Percentiles rank a stretch among this genome's conserved stretches.
Conservation (phyloP, 2,329 filamentous ascomycete species). For the Celoporthe dispersa region DNA sequence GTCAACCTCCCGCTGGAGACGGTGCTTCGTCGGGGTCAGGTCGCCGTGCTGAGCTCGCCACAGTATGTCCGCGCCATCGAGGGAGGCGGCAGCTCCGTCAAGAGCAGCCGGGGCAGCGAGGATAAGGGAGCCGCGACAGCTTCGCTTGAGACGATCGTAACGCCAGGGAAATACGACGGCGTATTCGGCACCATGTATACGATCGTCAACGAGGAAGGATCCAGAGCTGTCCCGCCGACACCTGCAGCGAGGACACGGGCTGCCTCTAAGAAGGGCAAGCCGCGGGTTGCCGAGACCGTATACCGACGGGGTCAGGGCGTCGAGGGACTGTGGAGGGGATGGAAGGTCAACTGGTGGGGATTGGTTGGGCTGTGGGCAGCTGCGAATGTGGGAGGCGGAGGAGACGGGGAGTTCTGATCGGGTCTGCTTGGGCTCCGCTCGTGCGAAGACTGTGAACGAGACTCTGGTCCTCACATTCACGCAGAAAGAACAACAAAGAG, state of each 20-base stretch:
- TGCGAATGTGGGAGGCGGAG: conserved; percentile 63
- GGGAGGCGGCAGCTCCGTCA: conserved; percentile 29
- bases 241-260: conserved; percentile 38
- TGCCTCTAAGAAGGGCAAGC: conserved; percentile 38
- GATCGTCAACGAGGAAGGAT: conserved; percentile 83
- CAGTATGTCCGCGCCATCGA: conserved; percentile 56
- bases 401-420: conserved; percentile 62
- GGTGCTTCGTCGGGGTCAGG: conserved; percentile 85
- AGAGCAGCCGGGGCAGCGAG: conserved; percentile 31
- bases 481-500: neutral
- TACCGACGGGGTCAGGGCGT: conserved; percentile 68
- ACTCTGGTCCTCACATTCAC: neutral
- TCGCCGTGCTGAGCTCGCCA: conserved; percentile 67
- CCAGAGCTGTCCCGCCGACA: conserved; percentile 48
- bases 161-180: conserved; percentile 81
- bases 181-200: conserved; percentile 89
- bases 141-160: conserved; percentile 73
- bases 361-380: conserved; percentile 76
- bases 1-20: conserved; percentile 91
- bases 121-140: conserved; percentile 35
- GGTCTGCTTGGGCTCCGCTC: neutral
- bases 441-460: neutral
- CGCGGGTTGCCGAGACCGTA: conserved; percentile 46
- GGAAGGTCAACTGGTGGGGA: conserved; percentile 80
- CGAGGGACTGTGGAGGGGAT: conserved; percentile 72